Base-by-base conservation (phyloP, 1,284 basidiomycete genomes). In the Takashimella tepidaria region DNA sequence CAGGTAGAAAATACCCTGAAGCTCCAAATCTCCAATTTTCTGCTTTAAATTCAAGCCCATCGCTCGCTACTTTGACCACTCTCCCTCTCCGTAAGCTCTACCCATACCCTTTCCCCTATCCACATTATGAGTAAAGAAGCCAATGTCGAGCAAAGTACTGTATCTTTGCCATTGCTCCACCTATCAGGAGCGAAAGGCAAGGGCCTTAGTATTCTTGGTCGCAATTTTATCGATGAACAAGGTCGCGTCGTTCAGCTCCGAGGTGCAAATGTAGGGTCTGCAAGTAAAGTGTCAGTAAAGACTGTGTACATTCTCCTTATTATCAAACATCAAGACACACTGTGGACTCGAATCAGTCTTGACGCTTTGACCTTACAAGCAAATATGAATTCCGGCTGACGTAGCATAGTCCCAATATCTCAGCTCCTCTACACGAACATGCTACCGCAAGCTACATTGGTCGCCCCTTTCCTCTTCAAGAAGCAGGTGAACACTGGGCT, bases 401-500 rank as follows among this genome's bases (percentile, higher is more conserved):
- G 22, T 41, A 31, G 31, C 21, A 20, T 19, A 40, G 25, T 12
- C 53, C n/a, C 31, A 23, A n/a, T 0, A 31, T 50, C 37, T 11
- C 44, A 22, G 31, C 10, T 16, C 31, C 31, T 8, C 16, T 37
- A 37, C 79, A 84, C 52, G 81, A 67, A 10, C 64, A 67, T 40
- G 49, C 82, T 44, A 75, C 81, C 2, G 84, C 87, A 1, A 89
- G 84, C 1, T 93, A 92, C 66, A 84, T 91, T 41, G 85, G 85
- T 13, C 78, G 88, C 25, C 90, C 91, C 1, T 92, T 93, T 67
- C 85, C 89, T 12, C 74, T 93, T 1, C 82, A 85, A 49, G 86
- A 92, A 59, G 91, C 91, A 0, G 85, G 82, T 20, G 83, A 88
- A 58, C 89, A 93, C 68, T 85, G 92, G 69, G 79, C 85, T 1